Evolutionary conservation across 106 monocot genomes (phyloP).

Genomic region (Allium sativum): DNA sequence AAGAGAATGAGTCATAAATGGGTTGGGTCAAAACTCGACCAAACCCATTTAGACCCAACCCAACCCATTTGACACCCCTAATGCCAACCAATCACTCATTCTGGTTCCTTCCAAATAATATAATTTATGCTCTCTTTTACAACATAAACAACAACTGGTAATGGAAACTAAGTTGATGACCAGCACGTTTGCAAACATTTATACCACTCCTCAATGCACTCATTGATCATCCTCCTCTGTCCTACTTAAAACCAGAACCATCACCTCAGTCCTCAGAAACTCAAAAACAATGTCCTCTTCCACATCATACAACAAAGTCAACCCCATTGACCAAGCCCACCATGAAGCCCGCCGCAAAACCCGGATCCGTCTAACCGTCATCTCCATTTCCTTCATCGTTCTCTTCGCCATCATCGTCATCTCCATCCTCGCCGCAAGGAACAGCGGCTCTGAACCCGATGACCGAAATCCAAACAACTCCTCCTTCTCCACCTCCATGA

Average conservation of each 20-base stretch:
- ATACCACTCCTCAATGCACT: not conserved
- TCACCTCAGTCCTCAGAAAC: not conserved
- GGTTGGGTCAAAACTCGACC: too few species aligned
- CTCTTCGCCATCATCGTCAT: not conserved
- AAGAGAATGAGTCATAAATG: too few species aligned
- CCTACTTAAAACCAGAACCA: not conserved
- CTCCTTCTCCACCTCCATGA: slow-evolving; percentile 1
- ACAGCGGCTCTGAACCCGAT: not conserved
- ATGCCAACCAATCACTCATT: too few species aligned
- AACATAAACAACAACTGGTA: too few species aligned
- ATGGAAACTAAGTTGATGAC: not conserved
- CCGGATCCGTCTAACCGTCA: slow-evolving; percentile 1
- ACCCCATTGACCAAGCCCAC: slow-evolving; percentile 1
- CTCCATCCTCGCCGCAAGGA: not conserved
- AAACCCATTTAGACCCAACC: too few species aligned
- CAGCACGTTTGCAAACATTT: not conserved
- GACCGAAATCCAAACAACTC: not conserved
- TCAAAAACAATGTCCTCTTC: not conserved
- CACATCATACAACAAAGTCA: slow-evolving; percentile 4
- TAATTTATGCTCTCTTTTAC: too few species aligned
- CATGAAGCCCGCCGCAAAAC: slow-evolving; percentile 4
- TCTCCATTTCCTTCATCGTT: not conserved
- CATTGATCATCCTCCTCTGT: not conserved
- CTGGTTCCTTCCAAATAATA: too few species aligned
- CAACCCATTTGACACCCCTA: too few species aligned